Evolutionary conservation across 345 rosid genomes (phyloP).

Genomic region (Lumnitzera littorea): DNA sequence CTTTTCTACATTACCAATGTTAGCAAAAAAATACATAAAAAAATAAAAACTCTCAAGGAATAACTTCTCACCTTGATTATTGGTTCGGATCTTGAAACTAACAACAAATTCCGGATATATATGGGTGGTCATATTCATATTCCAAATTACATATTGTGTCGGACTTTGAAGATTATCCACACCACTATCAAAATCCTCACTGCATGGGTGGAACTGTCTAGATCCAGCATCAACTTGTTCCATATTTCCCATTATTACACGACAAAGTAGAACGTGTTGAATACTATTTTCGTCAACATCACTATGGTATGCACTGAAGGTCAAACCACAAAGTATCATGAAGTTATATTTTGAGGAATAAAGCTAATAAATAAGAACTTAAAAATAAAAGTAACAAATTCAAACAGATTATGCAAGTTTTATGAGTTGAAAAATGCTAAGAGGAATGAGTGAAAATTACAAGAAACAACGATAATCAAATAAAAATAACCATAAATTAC

Average conservation of each 20-base stretch:
- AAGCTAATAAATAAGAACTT: not conserved
- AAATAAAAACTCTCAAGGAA: slow-evolving; percentile 9
- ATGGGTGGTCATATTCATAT: slow-evolving; percentile 40
- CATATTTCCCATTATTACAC: slow-evolving; percentile 44
- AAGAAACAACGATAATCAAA: not conserved
- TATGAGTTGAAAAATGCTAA: not conserved
- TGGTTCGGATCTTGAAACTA: slow-evolving; percentile 33
- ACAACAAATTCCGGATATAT: slow-evolving; percentile 38
- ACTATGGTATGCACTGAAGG: slow-evolving; percentile 32
- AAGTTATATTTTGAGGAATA: not conserved
- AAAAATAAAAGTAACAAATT: not conserved
- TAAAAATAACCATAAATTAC: too few relatives aligned
- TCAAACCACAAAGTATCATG: slow-evolving; percentile 9
- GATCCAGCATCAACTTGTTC: slow-evolving; percentile 31
- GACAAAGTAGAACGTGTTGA: slow-evolving; percentile 27
- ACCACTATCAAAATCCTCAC: slow-evolving; percentile 44
- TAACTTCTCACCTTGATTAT: slow-evolving; percentile 31
- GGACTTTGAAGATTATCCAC: slow-evolving; percentile 42
- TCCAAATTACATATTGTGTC: slow-evolving; percentile 39
- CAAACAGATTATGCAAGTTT: not conserved
- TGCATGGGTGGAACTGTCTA: slow-evolving; percentile 33
- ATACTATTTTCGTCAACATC: slow-evolving; percentile 45
- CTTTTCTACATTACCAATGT: slow-evolving; percentile 1
- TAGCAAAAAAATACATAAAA: not conserved
- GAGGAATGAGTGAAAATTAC: not conserved